Base-by-base conservation (phyloP, 208 protist species). In the Balamuthia mandrillaris region DNA sequence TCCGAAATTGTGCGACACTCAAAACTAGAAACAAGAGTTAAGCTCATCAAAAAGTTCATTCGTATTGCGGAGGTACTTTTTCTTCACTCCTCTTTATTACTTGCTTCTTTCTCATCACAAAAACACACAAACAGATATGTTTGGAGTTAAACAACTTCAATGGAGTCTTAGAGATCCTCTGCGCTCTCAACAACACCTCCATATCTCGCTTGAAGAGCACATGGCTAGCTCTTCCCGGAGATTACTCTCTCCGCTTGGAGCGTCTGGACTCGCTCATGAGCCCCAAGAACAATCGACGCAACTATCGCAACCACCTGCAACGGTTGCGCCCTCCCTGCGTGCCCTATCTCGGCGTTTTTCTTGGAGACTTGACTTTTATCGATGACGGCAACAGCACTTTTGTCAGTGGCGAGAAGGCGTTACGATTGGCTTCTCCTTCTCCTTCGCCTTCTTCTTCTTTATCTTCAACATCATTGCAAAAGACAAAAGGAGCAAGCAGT, bases 131-230 rank as follows among this genome's bases (percentile, higher is more conserved):
- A 47, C 63, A 72, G 63, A 39, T 47, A 39, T 72, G 63, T 37
- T 14, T 12, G 29, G 6, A 61, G 44, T 12, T 60, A 27, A 24
- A 70, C 29, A 78, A 86, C 81, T 79, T 79, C 45, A 58, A 77
- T n/a, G 42, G 49, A 21, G 18, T 86, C 42, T 35, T 86, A 21
- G 81, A 41, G 29, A 78, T 86, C 33, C 12, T 78, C n/a, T 18
- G 44, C 33, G 81, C 47, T 18, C 37, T 86, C 41, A 58, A 72
- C 81, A 86, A 79, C 21, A 65, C 51, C 24, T 44, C 81, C 4
- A 51, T 86, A 14, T 47, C 37, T 6, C 58, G 81, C 21, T 65
- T 86, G 29, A 86, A 81, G 51, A 24, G 61, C 9, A 86, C 65
- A 18, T 79, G 63, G 63, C 35, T 47, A n/a, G 37, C 35, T 39